Evolutionary conservation across 1,284 basidiomycete genomes (phyloP).

Genomic region (Leccinum cinnamomeum): DNA sequence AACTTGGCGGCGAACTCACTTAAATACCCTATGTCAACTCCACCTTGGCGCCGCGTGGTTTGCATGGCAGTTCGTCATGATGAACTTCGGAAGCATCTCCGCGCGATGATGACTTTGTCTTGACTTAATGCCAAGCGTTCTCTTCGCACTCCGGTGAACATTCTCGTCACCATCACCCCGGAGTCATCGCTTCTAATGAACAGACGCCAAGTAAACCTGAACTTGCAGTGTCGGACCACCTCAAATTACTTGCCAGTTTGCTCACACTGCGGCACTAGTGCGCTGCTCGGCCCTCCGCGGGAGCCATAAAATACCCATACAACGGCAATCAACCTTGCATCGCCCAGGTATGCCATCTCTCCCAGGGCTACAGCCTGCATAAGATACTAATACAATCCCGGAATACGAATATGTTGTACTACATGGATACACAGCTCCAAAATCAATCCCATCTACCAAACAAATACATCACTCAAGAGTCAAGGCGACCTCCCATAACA

Average conservation of each 20-base stretch:
- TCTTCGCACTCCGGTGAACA: not conserved
- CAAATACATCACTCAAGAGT: slow-evolving; percentile 17
- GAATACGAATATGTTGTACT: slow-evolving; percentile 5
- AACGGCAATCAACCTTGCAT: not conserved
- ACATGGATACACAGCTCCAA: not conserved
- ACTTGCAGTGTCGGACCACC: no score
- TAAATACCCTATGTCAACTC: slow-evolving; percentile 4
- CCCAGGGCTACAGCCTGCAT: slow-evolving; percentile 6
- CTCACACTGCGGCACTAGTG: slow-evolving; percentile 16
- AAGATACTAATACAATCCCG: slow-evolving; percentile 28
- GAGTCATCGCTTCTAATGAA: no score
- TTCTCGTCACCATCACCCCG: not conserved
- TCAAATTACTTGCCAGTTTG: slow-evolving; percentile 4
- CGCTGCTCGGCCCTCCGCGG: slow-evolving; percentile 6
- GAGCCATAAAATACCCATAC: not conserved
- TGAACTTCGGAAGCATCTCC: not conserved
- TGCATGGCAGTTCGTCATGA: not conserved
- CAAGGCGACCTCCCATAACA: slow-evolving; percentile 31
- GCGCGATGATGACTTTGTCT: not conserved
- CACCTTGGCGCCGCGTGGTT: slow-evolving; percentile 26
- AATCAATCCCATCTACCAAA: not conserved
- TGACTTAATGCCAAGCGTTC: not conserved
- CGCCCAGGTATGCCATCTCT: not conserved
- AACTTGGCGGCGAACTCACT: not conserved
- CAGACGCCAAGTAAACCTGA: no score